A percentile compares a stretch with the other conserved stretches of the same genome.
These are phyloP conservation scores for Clonostachys rosea DNA, from an alignment of 2,329 filamentous ascomycete genomes.

Conservation along the genomic window DNA sequence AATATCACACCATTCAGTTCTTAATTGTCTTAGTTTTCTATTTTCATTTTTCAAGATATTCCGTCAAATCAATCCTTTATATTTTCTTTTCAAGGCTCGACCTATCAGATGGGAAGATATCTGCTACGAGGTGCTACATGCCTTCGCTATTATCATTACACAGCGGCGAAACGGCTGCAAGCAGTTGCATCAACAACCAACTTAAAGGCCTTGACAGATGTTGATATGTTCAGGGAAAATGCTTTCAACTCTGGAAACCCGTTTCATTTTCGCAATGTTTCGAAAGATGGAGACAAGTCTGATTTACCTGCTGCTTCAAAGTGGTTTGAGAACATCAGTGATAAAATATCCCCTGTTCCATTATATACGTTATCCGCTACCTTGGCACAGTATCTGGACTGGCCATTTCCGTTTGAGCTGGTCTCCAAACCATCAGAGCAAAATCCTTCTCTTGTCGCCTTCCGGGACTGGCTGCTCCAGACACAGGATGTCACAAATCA, in stretches of 20 bases:
- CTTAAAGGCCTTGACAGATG: slow-evolving; percentile 6
- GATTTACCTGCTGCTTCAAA: slow-evolving; percentile 46
- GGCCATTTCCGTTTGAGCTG: slow-evolving; percentile 31
- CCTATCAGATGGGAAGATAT: too few relatives aligned
- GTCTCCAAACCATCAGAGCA: slow-evolving; percentile 13
- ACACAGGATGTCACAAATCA: slow-evolving; percentile 18
- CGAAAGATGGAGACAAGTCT: background rate
- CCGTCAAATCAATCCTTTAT: too few relatives aligned
- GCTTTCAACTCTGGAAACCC: slow-evolving; percentile 51
- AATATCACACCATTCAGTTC: too few relatives aligned
- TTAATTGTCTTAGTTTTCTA: too few relatives aligned
- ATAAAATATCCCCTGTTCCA: background rate
- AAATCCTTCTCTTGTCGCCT: slow-evolving; percentile 10
- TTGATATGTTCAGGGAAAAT: slow-evolving; percentile 43
- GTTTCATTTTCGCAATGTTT: slow-evolving; percentile 36
- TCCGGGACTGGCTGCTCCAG: slow-evolving; percentile 17
- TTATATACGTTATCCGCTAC: slow-evolving; percentile 14
- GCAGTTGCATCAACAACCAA: slow-evolving; percentile 1
- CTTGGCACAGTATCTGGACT: slow-evolving; percentile 20
- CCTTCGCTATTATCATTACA: too few relatives aligned
- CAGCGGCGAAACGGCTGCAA: too few relatives aligned
- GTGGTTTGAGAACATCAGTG: slow-evolving; percentile 46
- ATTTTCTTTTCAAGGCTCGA: too few relatives aligned
- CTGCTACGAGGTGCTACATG: too few relatives aligned
- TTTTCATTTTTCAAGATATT: too few relatives aligned